Evolutionary conservation across 345 rosid genomes (phyloP).

Genomic region (Aquilaria yunnanensis): DNA sequence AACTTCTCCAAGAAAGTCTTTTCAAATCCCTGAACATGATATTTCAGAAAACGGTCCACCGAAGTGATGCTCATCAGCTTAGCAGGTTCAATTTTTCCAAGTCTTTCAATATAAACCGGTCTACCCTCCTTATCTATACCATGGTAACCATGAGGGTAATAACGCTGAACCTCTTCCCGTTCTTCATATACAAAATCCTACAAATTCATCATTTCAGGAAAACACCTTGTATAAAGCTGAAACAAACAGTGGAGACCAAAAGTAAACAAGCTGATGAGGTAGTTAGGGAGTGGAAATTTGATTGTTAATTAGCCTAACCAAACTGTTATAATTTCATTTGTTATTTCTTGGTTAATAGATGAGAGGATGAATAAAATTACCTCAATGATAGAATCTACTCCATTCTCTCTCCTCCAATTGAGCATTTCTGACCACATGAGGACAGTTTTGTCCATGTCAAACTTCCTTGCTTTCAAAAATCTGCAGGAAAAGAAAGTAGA

Average conservation of each 20-base stretch:
- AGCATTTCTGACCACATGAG: slow-evolving; percentile 97
- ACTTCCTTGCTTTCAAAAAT: slow-evolving; percentile 84
- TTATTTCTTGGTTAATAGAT: not conserved
- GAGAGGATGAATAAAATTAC: slow-evolving; percentile 28
- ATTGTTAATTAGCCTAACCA: no score
- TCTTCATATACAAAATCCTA: slow-evolving; percentile 92
- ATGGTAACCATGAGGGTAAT: slow-evolving; percentile 96
- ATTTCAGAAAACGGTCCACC: slow-evolving; percentile 79
- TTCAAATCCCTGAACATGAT: slow-evolving; percentile 91
- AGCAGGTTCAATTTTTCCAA: slow-evolving; percentile 69
- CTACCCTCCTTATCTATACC: slow-evolving; percentile 87
- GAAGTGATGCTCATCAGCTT: slow-evolving; percentile 81
- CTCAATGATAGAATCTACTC: slow-evolving; percentile 72
- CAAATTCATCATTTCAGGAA: slow-evolving; percentile 9
- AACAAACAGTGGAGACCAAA: slow-evolving; percentile 4
- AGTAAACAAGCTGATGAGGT: not conserved
- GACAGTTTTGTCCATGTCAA: slow-evolving; percentile 69
- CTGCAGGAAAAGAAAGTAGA: slow-evolving; percentile 29
- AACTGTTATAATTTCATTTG: no score
- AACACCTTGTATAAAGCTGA: no score
- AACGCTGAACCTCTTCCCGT: slow-evolving; percentile 62
- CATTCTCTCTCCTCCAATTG: slow-evolving; percentile 77
- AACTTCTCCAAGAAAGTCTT: slow-evolving; percentile 83
- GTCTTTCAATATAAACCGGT: slow-evolving; percentile 84
- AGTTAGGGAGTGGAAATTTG: no score